Evolutionary conservation across 2,329 filamentous ascomycete genomes (phyloP).

Genomic region (Fusarium sp.): DNA sequence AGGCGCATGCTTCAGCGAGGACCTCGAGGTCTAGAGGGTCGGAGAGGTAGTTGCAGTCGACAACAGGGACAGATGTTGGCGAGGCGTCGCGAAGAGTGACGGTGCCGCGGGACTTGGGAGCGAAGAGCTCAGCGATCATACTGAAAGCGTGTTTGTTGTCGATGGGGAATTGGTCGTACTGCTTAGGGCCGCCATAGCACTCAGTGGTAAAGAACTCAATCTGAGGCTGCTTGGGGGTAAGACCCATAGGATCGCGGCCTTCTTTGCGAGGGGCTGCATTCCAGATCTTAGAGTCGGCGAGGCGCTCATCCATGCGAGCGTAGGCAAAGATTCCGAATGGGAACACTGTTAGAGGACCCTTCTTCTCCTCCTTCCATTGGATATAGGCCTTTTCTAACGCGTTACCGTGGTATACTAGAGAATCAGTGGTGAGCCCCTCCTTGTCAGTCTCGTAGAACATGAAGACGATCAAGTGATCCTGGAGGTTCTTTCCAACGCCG

Average conservation of each 20-base stretch:
- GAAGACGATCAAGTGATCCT: slow-evolving; percentile 64
- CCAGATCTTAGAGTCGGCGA: slow-evolving; percentile 66
- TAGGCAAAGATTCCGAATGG: slow-evolving; percentile 72
- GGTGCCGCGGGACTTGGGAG: slow-evolving; percentile 64
- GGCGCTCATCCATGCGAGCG: slow-evolving; percentile 68
- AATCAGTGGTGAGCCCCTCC: slow-evolving; percentile 64
- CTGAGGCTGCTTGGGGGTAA: slow-evolving; percentile 66
- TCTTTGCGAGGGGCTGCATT: slow-evolving; percentile 56
- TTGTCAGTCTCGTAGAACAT: slow-evolving; percentile 69
- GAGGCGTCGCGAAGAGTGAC: slow-evolving; percentile 63
- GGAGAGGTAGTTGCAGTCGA: slow-evolving; percentile 68
- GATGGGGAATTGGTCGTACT: slow-evolving; percentile 63
- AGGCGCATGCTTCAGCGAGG: slow-evolving; percentile 66
- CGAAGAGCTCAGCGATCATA: slow-evolving; percentile 67
- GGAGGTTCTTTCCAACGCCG: slow-evolving; percentile 62
- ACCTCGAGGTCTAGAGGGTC: slow-evolving; percentile 69
- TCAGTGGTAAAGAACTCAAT: slow-evolving; percentile 72
- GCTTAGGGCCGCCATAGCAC: slow-evolving; percentile 69
- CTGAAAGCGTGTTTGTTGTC: slow-evolving; percentile 66
- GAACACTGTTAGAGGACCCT: slow-evolving; percentile 68
- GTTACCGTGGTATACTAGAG: slow-evolving; percentile 63
- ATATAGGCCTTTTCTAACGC: slow-evolving; percentile 61
- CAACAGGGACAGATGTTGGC: slow-evolving; percentile 61
- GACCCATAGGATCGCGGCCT: slow-evolving; percentile 71
- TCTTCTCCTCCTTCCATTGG: slow-evolving; percentile 67